Evolutionary conservation across 495 filamentous ascomycete genomes (phyloP).

Genomic region (Daldinia concentrica): DNA sequence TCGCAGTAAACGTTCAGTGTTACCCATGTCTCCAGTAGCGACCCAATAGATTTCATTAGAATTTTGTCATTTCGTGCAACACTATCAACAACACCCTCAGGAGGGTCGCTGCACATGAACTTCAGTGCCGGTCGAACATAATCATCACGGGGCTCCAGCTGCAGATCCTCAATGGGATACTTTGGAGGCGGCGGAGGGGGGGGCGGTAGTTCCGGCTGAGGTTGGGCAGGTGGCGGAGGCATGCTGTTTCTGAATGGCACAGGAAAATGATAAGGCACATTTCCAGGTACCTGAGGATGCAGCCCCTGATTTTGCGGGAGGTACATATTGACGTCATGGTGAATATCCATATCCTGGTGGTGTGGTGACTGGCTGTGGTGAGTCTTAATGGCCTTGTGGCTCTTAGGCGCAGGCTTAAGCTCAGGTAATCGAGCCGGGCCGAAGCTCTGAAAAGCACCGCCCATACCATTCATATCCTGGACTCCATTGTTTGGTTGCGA

Average conservation of each 20-base stretch:
- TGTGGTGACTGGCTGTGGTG: conserved; percentile 29
- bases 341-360: conserved; percentile 43
- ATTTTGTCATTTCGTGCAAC: conserved; percentile 62
- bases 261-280: conserved; percentile 55
- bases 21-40: conserved; percentile 89
- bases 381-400: conserved; percentile 70
- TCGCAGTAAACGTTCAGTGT: conserved; percentile 96
- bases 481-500: conserved; percentile 51
- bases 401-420: conserved; percentile 83
- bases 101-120: conserved; percentile 72
- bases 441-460: conserved; percentile 52
- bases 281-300: conserved; percentile 52
- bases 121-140: conserved; percentile 75
- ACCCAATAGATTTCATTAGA: conserved; percentile 79
- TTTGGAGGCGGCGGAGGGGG: conserved; percentile 82
- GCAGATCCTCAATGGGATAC: conserved; percentile 94
- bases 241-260: conserved; percentile 52
- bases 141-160: conserved; percentile 70
- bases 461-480: conserved; percentile 54
- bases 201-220: conserved; percentile 56
- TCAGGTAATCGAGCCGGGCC: conserved; percentile 69
- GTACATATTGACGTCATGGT: conserved; percentile 50
- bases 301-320: conserved; percentile 49
- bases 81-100: conserved; percentile 50
- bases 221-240: conserved; percentile 42